A percentile compares a stretch with the other conserved stretches of the same genome.
Evolutionary conservation across 75 land plant species (phyloP).

Genomic region (Sequoiadendron giganteum): DNA sequence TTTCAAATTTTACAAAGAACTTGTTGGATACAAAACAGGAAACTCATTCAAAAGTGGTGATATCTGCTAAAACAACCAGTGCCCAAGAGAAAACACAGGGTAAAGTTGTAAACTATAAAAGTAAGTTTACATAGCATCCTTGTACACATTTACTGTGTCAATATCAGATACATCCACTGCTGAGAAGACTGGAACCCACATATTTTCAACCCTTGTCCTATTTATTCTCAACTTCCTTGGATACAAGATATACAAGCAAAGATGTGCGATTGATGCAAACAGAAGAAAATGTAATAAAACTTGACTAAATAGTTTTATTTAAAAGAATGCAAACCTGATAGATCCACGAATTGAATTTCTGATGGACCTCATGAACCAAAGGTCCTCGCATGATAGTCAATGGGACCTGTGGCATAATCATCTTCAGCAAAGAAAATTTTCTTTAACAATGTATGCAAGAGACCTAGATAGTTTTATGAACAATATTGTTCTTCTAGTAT

Average conservation of each 20-base stretch:
- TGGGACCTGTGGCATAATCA: slow-evolving; percentile 31
- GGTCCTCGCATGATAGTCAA: slow-evolving; percentile 71
- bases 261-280: not conserved
- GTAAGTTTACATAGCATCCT: not conserved
- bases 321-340: slow-evolving; percentile 57
- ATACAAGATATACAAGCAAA: not conserved
- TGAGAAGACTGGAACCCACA: not conserved
- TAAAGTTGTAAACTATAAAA: not conserved
- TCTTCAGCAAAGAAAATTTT: not conserved
- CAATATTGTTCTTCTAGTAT: not conserved
- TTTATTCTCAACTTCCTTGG: not conserved
- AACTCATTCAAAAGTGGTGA: not conserved
- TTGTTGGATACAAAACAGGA: not conserved
- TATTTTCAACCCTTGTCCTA: not conserved
- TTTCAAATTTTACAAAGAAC: not conserved
- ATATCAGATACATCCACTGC: not conserved
- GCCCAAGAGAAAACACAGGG: not conserved
- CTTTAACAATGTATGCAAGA: not conserved
- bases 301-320: not conserved
- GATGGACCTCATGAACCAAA: slow-evolving; percentile 87
- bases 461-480: not conserved
- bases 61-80: not conserved
- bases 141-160: not conserved
- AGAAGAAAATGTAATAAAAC: not conserved
- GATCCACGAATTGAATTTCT: slow-evolving; percentile 78